Base-by-base conservation (phyloP, 106 monocot genomes). In the Dactylorhiza incarnata region DNA sequence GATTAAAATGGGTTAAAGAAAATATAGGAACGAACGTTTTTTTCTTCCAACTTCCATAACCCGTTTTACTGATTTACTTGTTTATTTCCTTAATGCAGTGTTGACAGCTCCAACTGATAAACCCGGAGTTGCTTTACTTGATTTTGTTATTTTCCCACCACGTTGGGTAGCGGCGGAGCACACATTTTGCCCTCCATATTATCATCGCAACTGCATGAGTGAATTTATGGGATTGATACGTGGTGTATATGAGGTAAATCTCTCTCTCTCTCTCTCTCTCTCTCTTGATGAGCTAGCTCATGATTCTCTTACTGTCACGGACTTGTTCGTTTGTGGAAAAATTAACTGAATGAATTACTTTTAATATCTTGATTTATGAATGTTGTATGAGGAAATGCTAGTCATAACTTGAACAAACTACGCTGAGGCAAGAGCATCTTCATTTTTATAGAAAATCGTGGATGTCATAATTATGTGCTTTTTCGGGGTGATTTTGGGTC, bases 181-280 rank as follows among this genome's bases (percentile, higher is more conserved):
- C 61, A 99, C 99, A 12, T 99, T 99, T 61, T 85, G 99, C 26
- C 99, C 99, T 75, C 99, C 99, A 17, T 99, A 99, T 78, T 99
- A 94, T 78, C 99, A 99, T 54, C 91, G 99, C 56, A 99, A 99
- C 71, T 99, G 94, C 67, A 99, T 99, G 99, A 99, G 85, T 49
- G 99, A 99, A 85, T 99, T 99, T 74, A 99, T 99, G 99, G 99
- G 99, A 51, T 81, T 99, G 61, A 94, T 99, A 12, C 73, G 85
- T 80, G 99, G 99, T 46, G 71, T 48, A 82, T 99, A 99, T 72
- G 99, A 99, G 91, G 97, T 99, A 84, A 25, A 26, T 25, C 0
- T 13, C 67, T 15, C 37, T 11, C 22, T 44, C 43, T 19, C 62
- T 63, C n/a, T 68, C 44, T 10, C 52, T 52, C 52, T 52, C 15